These are phyloP conservation scores for Cyberlindnera amylophila DNA, from an alignment of 805 yeast genomes.

Conservation along the genomic window DNA sequence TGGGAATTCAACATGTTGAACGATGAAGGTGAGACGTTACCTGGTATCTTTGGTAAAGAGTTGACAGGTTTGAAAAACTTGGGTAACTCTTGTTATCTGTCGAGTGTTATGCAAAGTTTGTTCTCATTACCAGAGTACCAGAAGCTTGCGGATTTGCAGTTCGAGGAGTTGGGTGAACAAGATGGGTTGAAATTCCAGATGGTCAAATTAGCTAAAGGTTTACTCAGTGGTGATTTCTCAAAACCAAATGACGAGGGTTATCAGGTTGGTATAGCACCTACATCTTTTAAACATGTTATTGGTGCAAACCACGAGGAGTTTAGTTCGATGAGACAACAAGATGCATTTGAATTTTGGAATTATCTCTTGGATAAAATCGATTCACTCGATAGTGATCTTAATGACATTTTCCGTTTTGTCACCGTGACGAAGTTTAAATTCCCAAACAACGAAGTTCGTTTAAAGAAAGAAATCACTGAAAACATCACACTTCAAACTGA, in stretches of 20 bases:
- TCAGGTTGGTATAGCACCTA: slow-evolving; percentile 76
- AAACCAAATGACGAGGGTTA: slow-evolving; percentile 47
- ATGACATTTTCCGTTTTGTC: slow-evolving; percentile 59
- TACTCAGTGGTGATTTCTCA: slow-evolving; percentile 70
- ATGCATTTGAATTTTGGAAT: slow-evolving; percentile 84
- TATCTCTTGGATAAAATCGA: slow-evolving; percentile 65
- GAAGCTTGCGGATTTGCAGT: slow-evolving; percentile 25
- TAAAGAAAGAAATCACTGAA: slow-evolving; percentile 55
- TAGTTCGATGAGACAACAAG: slow-evolving; percentile 86
- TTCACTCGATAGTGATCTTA: slow-evolving; percentile 32
- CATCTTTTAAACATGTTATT: slow-evolving; percentile 67
- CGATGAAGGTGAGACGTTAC: slow-evolving; percentile 59
- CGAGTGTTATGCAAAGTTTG: slow-evolving; percentile 73
- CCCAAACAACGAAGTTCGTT: slow-evolving; percentile 51
- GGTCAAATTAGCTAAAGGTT: slow-evolving; percentile 74
- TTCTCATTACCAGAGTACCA: slow-evolving; percentile 38
- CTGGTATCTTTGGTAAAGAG: slow-evolving; percentile 69
- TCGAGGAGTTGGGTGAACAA: slow-evolving; percentile 37
- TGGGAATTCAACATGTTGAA: slow-evolving; percentile 89
- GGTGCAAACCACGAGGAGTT: slow-evolving; percentile 83
- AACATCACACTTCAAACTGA: slow-evolving; percentile 58
- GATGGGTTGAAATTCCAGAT: slow-evolving; percentile 71
- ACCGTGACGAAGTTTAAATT: slow-evolving; percentile 59
- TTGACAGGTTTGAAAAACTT: slow-evolving; percentile 83
- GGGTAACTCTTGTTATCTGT: slow-evolving; percentile 91